Percentiles rank a stretch among this genome's conserved stretches.
phyloP scores from a whole-genome alignment of 768 basidiomycete species.

The Kwoniella mangroviensis region DNA sequence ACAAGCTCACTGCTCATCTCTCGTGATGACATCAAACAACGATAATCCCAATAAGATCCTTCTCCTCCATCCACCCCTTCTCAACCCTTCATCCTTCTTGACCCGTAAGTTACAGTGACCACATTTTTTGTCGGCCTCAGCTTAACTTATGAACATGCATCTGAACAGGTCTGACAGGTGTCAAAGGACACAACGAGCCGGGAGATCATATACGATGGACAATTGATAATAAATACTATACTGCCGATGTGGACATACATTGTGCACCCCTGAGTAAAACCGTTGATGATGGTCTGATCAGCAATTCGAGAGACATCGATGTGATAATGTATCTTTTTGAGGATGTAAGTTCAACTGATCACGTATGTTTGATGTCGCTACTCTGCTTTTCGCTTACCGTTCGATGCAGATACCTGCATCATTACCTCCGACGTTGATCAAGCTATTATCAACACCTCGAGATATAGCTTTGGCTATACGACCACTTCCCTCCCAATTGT shows the following conservation, averaged over 20 bases:
- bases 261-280: slow-evolving; percentile 4
- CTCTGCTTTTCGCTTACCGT: neutral
- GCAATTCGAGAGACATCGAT: slow-evolving; percentile 14
- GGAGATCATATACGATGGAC: slow-evolving; percentile 26
- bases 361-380: neutral
- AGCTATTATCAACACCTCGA: slow-evolving; percentile 28
- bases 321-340: slow-evolving; percentile 43
- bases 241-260: slow-evolving; percentile 37
- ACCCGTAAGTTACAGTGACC: slow-evolving; percentile 21
- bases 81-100: slow-evolving; percentile 35
- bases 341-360: slow-evolving; percentile 24
- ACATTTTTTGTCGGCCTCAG: neutral
- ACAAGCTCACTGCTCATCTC: too few species aligned
- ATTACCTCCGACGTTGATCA: slow-evolving; percentile 31
- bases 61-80: slow-evolving; percentile 22
- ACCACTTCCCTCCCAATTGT: neutral
- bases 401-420: slow-evolving; percentile 25
- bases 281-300: slow-evolving; percentile 14
- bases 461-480: slow-evolving; percentile 47
- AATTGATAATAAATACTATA: slow-evolving; percentile 55
- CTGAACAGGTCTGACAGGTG: neutral
- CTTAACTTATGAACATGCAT: neutral
- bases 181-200: neutral
- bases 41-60: slow-evolving; percentile 27
- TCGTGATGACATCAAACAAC: slow-evolving; percentile 1